phyloP scores from a whole-genome alignment of 164 flowering plant species.

The Vitis rupestris region DNA sequence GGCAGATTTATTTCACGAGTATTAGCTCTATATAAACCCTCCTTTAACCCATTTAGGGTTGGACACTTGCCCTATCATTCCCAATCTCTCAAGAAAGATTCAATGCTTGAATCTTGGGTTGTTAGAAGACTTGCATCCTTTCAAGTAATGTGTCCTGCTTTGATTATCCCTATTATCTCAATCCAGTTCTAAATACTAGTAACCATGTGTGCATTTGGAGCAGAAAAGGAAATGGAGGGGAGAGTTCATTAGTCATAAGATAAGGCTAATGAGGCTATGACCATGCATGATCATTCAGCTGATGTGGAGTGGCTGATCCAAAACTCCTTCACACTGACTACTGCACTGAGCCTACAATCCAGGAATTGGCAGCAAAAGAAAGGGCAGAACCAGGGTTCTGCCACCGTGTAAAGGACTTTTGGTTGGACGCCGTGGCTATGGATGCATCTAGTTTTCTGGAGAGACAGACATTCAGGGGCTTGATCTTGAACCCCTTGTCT shows the following conservation, averaged over 20 bases:
- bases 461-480: conserved; percentile 24
- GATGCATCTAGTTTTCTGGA: conserved; percentile 22
- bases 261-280: conserved; percentile 6
- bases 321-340: conserved; percentile 19
- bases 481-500: conserved; percentile 22
- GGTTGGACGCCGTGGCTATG: conserved; percentile 22
- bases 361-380: conserved; percentile 24
- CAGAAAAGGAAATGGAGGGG: neutral
- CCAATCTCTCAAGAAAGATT: no score
- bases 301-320: conserved; percentile 14
- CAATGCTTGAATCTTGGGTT: no score
- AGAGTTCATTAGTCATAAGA: neutral
- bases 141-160: no score
- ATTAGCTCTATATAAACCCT: no score
- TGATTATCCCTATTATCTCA: no score
- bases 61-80: no score
- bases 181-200: no score
- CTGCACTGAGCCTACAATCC: conserved; percentile 22
- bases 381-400: conserved; percentile 24
- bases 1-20: no score
- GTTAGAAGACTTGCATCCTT: no score
- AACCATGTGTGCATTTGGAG: neutral
- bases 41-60: no score
- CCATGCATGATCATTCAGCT: neutral
- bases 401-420: conserved; percentile 24